phyloP scores from a whole-genome alignment of 805 yeast species.

The Metschnikowia anglica region DNA sequence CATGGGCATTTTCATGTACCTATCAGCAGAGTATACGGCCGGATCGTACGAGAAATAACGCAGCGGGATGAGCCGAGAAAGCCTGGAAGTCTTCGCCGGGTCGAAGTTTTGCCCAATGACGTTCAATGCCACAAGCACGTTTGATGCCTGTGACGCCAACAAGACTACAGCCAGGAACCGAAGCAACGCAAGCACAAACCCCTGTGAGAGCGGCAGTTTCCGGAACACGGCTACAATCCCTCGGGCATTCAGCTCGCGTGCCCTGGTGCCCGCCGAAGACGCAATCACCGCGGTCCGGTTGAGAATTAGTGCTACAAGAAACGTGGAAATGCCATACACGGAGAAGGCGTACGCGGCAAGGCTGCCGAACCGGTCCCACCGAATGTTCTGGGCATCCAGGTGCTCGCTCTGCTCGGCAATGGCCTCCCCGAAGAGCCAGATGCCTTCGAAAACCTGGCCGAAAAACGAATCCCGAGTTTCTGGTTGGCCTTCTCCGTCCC shows the following conservation, averaged over 20 bases:
- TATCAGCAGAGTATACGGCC: slow-evolving; percentile 17
- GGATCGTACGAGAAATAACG: slow-evolving; percentile 13
- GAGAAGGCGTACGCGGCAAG: slow-evolving; percentile 36
- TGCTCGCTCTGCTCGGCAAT: slow-evolving; percentile 14
- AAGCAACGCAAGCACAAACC: slow-evolving; percentile 20
- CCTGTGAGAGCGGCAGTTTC: slow-evolving; percentile 16
- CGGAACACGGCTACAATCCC: slow-evolving; percentile 23
- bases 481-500: too few species aligned
- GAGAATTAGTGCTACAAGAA: slow-evolving; percentile 38
- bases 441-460: neutral
- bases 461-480: neutral
- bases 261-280: slow-evolving; percentile 30
- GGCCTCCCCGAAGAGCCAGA: slow-evolving; percentile 16
- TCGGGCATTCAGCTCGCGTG: slow-evolving; percentile 12
- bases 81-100: slow-evolving; percentile 10
- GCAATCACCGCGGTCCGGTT: slow-evolving; percentile 41
- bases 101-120: slow-evolving; percentile 17
- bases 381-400: slow-evolving; percentile 10
- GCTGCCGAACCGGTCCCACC: slow-evolving; percentile 21
- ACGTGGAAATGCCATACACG: slow-evolving; percentile 37
- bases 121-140: slow-evolving; percentile 35
- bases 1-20: slow-evolving; percentile 32
- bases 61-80: slow-evolving; percentile 13
- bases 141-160: slow-evolving; percentile 26
- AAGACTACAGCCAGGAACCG: slow-evolving; percentile 29